Evolutionary conservation across 2,329 filamentous ascomycete species (phyloP).

Genomic region (Phaeophleospora eucalypticola): DNA sequence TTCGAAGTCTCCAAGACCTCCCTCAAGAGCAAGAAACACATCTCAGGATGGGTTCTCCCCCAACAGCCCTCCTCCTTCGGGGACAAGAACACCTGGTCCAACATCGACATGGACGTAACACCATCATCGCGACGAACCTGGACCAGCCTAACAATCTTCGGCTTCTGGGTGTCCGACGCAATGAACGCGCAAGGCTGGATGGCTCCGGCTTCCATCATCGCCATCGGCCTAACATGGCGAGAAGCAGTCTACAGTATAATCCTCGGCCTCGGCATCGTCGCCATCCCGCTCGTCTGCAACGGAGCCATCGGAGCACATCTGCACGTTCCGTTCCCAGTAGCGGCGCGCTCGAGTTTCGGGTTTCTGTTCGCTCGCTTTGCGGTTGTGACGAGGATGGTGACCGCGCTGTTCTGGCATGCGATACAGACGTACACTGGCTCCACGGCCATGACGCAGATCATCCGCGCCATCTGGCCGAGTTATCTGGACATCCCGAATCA

Average conservation of each 20-base stretch:
- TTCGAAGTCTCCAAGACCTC: slow-evolving; percentile 30
- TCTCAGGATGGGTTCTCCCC: slow-evolving; percentile 40
- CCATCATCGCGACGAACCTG: slow-evolving; percentile 45
- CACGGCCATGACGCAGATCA: slow-evolving; percentile 49
- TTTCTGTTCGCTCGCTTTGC: slow-evolving; percentile 56
- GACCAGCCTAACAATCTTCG: slow-evolving; percentile 40
- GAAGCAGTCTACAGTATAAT: slow-evolving; percentile 35
- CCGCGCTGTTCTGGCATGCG: slow-evolving; percentile 60
- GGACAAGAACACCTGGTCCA: slow-evolving; percentile 41
- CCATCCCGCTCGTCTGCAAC: slow-evolving; percentile 27
- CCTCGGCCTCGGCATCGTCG: slow-evolving; percentile 32
- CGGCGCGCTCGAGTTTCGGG: slow-evolving; percentile 54
- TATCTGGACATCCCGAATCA: slow-evolving; percentile 52
- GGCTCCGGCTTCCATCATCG: slow-evolving; percentile 43
- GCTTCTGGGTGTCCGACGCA: slow-evolving; percentile 47
- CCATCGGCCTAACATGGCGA: slow-evolving; percentile 43
- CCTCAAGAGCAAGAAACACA: slow-evolving; percentile 34
- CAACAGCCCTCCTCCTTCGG: slow-evolving; percentile 39
- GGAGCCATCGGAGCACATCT: slow-evolving; percentile 49
- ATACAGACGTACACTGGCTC: slow-evolving; percentile 64
- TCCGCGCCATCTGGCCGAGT: slow-evolving; percentile 56
- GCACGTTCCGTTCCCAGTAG: slow-evolving; percentile 55
- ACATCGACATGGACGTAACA: slow-evolving; percentile 45
- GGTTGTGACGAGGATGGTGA: slow-evolving; percentile 51
- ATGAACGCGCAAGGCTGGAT: slow-evolving; percentile 39